Base-by-base conservation (phyloP, 805 yeast genomes). In the Spencermartinsiella europaea region DNA sequence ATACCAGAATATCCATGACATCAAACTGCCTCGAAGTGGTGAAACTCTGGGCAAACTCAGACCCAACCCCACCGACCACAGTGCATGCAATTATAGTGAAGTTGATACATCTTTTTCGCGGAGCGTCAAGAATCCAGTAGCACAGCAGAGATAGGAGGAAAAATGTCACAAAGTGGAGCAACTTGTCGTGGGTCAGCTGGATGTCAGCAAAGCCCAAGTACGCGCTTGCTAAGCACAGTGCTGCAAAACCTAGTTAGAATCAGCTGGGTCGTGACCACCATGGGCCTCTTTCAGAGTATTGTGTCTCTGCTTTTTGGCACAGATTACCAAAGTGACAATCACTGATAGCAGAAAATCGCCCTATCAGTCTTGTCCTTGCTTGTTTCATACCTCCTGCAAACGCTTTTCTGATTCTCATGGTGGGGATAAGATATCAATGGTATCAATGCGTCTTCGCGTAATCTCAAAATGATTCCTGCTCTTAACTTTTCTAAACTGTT, bases 111-210 rank as follows among this genome's bases (percentile, higher is more conserved):
- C 71, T 57, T 40, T 64, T 59, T 10, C 74, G 58, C 3, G 67
- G 50, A 5, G 67, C 51, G 45, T 70, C 74, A 4, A 70, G 47
- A 19, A 67, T 56, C 75, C 75, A 70, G 61, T 71, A 70, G 48
- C 71, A 67, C n/a, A 57, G 50, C 19, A 64, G 45, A 5, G 71
- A 61, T 16, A 70, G 51, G 19, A 64, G 38, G 42, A 70, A 67
- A 49, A 70, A 70, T 20, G 65, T 60, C 5, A 52, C 45, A 22
- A 62, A 62, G 41, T 71, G 75, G 22, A 66, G 52, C 4, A 55
- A 48, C 50, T 70, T 71, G 52, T 71, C 58, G 64, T 62, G 49
- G 57, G 58, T 21, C 73, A 55, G 45, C 21, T 52, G 28, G 35
- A 55, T 47, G 35, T 55, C 50, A 20, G 63, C 63, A 35, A 64